Conservation (phyloP, 768 basidiomycete genomes). For the Lactarius hatsudake region DNA sequence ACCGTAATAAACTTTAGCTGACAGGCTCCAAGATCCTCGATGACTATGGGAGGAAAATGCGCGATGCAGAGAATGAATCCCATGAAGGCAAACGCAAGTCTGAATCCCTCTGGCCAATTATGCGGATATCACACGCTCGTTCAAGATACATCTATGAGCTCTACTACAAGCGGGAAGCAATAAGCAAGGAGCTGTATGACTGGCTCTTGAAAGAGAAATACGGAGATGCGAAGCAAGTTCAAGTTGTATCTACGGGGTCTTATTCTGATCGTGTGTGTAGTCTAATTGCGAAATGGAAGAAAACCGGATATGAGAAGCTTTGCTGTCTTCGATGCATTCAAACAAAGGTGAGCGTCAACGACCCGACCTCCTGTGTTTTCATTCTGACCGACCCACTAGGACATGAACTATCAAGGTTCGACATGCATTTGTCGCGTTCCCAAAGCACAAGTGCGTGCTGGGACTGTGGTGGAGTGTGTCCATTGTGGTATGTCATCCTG, state of each 20-base stretch:
- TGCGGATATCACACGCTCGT: slow-evolving; percentile 95
- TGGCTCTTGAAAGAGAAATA: slow-evolving; percentile 98
- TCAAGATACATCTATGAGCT: slow-evolving; percentile 97
- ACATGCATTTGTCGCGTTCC: slow-evolving; percentile 98
- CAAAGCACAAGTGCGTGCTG: slow-evolving; percentile 85
- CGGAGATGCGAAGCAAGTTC: slow-evolving; percentile 87
- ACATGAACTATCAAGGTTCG: slow-evolving; percentile 99
- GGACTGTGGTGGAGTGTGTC: slow-evolving; percentile 92
- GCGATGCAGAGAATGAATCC: slow-evolving; percentile 97
- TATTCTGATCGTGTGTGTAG: slow-evolving; percentile 40
- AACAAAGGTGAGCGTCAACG: slow-evolving; percentile 57
- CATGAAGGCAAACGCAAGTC: slow-evolving; percentile 98
- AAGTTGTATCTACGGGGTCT: neutral
- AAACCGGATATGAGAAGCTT: slow-evolving; percentile 95
- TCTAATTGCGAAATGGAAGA: slow-evolving; percentile 99
- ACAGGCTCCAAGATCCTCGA: slow-evolving; percentile 71
- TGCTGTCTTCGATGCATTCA: slow-evolving; percentile 98
- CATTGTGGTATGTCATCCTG: slow-evolving; percentile 77
- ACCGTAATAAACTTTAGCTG: neutral
- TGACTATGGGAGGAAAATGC: slow-evolving; percentile 99
- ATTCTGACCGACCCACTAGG: slow-evolving; percentile 45
- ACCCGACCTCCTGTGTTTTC: neutral
- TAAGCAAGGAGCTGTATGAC: slow-evolving; percentile 90
- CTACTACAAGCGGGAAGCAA: slow-evolving; percentile 97
- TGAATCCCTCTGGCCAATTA: slow-evolving; percentile 94